Evolutionary conservation across 441 rosid species (phyloP).

Genomic region (Macaranga tanarius): DNA sequence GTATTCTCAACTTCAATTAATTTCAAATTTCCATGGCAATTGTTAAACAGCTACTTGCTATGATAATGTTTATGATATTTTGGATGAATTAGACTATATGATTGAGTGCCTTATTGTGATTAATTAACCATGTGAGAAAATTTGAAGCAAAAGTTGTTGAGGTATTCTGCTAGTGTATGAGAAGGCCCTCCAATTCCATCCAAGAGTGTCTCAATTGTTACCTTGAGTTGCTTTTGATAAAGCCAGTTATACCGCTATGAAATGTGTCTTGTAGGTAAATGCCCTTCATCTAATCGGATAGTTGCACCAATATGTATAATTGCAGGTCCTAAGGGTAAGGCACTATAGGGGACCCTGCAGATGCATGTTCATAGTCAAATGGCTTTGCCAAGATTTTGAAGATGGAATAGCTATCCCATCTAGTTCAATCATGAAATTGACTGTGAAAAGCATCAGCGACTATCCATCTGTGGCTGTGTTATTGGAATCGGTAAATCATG

Average conservation of each 20-base stretch:
- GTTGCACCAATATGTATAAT: neutral
- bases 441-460: neutral
- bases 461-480: neutral
- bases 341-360: slow-evolving; percentile 5
- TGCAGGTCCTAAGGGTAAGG: slow-evolving; percentile 5
- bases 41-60: neutral
- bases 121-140: neutral
- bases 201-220: neutral
- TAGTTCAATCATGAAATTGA: neutral
- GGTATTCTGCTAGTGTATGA: neutral
- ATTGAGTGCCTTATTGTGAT: too few relatives aligned
- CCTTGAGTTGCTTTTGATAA: too few relatives aligned
- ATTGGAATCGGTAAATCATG: neutral
- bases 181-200: neutral
- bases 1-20: too few relatives aligned
- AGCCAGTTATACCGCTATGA: neutral
- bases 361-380: neutral
- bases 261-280: neutral
- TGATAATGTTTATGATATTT: neutral
- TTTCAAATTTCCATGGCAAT: too few relatives aligned
- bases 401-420: neutral
- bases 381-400: slow-evolving; percentile 5
- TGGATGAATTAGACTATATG: too few relatives aligned
- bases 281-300: neutral
- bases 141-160: neutral